Base-by-base conservation (phyloP, 768 basidiomycete species). In the Leccinellum luteum region DNA sequence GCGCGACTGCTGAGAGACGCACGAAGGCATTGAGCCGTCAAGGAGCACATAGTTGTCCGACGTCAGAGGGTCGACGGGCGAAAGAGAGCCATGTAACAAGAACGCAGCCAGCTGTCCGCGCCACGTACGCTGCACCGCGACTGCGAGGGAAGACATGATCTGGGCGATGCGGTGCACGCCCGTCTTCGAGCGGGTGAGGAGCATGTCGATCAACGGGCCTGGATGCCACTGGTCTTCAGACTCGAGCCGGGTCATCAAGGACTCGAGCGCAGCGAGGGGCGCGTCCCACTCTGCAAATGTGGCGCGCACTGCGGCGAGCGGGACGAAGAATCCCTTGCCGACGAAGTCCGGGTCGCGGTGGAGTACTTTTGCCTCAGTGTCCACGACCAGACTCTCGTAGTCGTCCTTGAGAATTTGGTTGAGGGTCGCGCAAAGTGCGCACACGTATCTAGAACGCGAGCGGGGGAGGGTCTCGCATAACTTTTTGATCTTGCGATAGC, bases 261-360 rank as follows among this genome's bases (percentile, higher is more conserved):
- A 75, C 49, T 81, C 78, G 28, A 97, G 79, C 5, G 89, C 83
- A 34, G 85, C 84, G 49, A 97, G 76, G 14, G 92, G 92, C 8
- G 90, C 87, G 63, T 93, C 90, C 94, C 94, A 97, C 71, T 84
- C 84, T 7, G 90, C 82, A 70, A 96, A 94, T 17, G 81, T 84
- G 12, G 94, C 90, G 53, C 89, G 84, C 58, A 97, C 74, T 6
- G 87, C 86, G 0, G 94, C 90, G 31, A 97, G 76, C 4, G 94
- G 93, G 5, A 97, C 92, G 67, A 89, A 94, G 4, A 89, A 87
- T 9, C 85, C 85, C 56, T 81, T 81, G n/a, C 84, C 89, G 32
- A 95, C 93, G 25, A 94, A 79, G 52, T 76, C 80, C 14, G 87
- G 78, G 67, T 95, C 92, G 48, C 88, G 84, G 35, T 75, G 77